These are phyloP conservation scores for Arabidopsis hybrid DNA, from an alignment of 441 rosid species.

Conservation along the genomic window DNA sequence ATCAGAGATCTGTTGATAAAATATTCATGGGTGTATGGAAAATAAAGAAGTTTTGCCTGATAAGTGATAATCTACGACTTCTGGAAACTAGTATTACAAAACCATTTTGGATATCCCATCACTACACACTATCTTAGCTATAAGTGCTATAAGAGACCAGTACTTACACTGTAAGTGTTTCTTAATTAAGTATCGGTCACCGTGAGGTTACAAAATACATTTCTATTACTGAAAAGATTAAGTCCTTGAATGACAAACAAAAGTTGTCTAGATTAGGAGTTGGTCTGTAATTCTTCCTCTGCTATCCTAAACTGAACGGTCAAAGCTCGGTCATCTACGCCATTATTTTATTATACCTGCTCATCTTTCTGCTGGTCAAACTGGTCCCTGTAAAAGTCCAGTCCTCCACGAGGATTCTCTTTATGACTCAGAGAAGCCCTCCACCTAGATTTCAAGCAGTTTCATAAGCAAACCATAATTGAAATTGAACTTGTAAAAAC, in stretches of 20 bases:
- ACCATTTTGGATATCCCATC: background rate
- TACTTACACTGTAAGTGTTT: background rate
- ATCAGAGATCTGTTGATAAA: slow-evolving; percentile 6
- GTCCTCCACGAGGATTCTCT: slow-evolving; percentile 51
- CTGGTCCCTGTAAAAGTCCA: slow-evolving; percentile 42
- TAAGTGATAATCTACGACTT: background rate
- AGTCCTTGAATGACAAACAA: background rate
- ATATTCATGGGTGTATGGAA: background rate
- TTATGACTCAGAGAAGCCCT: slow-evolving; percentile 51
- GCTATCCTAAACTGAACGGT: slow-evolving; percentile 1
- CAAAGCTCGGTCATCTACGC: slow-evolving; percentile 1
- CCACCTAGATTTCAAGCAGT: slow-evolving; percentile 48
- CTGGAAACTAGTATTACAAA: background rate
- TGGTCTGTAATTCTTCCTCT: background rate
- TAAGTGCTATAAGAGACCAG: slow-evolving; percentile 4
- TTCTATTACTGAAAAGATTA: background rate
- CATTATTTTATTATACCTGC: slow-evolving; percentile 36
- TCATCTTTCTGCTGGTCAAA: slow-evolving; percentile 49
- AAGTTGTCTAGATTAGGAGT: background rate
- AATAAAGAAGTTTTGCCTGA: slow-evolving; percentile 1
- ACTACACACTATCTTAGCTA: background rate
- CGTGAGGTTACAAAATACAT: background rate
- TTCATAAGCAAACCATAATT: slow-evolving; percentile 33
- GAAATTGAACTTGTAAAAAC: slow-evolving; percentile 6
- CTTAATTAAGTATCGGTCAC: too few species aligned